Evolutionary conservation across 805 yeast genomes (phyloP).

Genomic region (Yamadazyma scolyti): DNA sequence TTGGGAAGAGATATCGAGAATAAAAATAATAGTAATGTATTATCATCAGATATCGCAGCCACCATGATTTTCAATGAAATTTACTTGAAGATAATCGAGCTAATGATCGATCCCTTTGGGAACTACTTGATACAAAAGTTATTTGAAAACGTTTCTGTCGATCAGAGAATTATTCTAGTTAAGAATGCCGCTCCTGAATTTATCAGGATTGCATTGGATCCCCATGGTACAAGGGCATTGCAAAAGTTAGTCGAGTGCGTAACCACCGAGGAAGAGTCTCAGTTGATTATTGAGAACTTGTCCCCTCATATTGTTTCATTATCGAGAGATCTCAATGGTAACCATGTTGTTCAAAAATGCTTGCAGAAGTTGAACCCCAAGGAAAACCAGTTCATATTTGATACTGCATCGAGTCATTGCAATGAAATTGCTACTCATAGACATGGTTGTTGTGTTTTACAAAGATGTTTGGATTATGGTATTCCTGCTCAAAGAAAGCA

Average conservation of each 20-base stretch:
- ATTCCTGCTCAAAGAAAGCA: constrained; percentile 62
- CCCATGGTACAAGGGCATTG: constrained; percentile 94
- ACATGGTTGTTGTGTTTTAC: constrained; percentile 97
- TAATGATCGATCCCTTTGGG: constrained; percentile 97
- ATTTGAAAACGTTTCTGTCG: constrained; percentile 67
- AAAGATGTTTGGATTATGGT: constrained; percentile 92
- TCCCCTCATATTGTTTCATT: constrained; percentile 70
- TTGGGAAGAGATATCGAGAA: constrained; percentile 38
- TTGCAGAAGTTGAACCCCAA: constrained; percentile 62
- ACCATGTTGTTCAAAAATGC: constrained; percentile 94
- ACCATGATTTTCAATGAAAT: constrained; percentile 80
- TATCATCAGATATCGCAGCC: constrained; percentile 48
- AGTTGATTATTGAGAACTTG: constrained; percentile 56
- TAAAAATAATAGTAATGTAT: constrained; percentile 6
- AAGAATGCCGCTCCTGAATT: constrained; percentile 69
- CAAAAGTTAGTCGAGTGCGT: constrained; percentile 89
- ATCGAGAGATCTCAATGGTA: constrained; percentile 90
- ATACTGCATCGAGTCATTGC: constrained; percentile 72
- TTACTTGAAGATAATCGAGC: constrained; percentile 69
- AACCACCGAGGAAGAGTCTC: constrained; percentile 65
- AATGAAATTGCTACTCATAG: constrained; percentile 87
- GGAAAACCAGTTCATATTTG: constrained; percentile 86
- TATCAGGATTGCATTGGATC: constrained; percentile 79
- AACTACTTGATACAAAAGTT: constrained; percentile 90
- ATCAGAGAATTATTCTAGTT: constrained; percentile 68